These are phyloP conservation scores for Talaromyces amestolkiae DNA, from an alignment of 2,329 filamentous ascomycete genomes.

Conservation along the genomic window DNA sequence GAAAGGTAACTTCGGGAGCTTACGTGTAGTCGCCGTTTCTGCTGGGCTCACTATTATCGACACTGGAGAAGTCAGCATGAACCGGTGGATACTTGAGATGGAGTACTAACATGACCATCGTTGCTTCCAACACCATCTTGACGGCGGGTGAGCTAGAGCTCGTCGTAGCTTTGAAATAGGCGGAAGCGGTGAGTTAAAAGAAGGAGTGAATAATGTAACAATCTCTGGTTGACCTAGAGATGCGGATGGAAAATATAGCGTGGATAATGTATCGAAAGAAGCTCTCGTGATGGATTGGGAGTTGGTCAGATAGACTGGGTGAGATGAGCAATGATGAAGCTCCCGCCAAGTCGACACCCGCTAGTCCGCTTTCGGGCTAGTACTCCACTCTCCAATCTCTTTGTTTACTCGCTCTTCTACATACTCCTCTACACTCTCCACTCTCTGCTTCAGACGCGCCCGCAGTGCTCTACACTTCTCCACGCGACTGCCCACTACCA, in stretches of 20 bases:
- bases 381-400: not conserved
- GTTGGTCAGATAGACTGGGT: not conserved
- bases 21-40: slow-evolving; percentile 87
- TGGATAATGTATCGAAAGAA: not conserved
- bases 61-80: slow-evolving; percentile 46
- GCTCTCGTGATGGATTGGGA: not conserved
- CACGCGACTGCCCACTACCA: slow-evolving; percentile 10
- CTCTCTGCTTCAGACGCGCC: slow-evolving; percentile 8
- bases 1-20: slow-evolving; percentile 22
- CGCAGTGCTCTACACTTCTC: not conserved
- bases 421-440: slow-evolving; percentile 1
- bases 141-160: slow-evolving; percentile 33
- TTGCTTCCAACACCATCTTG: slow-evolving; percentile 97
- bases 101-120: slow-evolving; percentile 75
- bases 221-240: not conserved
- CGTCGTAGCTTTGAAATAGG: slow-evolving; percentile 8
- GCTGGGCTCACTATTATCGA: slow-evolving; percentile 98
- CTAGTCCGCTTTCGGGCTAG: slow-evolving; percentile 6
- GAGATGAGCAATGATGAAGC: slow-evolving; percentile 5
- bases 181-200: not conserved
- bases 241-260: not conserved
- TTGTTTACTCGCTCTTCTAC: slow-evolving; percentile 1
- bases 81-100: not conserved
- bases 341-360: slow-evolving; percentile 14
- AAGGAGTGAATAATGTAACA: not conserved